Base-by-base conservation (phyloP, 164 flowering plant genomes). In the Amborella trichopoda region DNA sequence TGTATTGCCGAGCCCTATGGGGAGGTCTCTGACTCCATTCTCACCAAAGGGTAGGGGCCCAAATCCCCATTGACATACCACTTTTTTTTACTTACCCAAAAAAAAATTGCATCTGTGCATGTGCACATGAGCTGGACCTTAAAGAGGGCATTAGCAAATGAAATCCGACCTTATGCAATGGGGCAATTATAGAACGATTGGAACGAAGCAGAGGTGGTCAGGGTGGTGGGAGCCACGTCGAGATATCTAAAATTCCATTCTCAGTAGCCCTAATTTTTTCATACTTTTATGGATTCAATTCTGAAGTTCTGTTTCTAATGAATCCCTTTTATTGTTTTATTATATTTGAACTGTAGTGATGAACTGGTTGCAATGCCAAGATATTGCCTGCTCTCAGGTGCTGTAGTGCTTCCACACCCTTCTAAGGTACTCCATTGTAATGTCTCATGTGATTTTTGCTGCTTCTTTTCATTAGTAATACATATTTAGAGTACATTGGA, bases 381-480 rank as follows among this genome's bases (percentile, higher is more conserved):
- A 23, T 40, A 65, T 49, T 37, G 46, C 58, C 66, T 81, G 11
- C 59, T 59, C 44, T 78, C 80, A 39, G 76, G 73, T 44, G 69
- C 76, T 59, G 70, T 75, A 39, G 51, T 50, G 46, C 55, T 75
- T 50, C 70, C 76, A 34, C 78, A 81, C 65, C 79, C 76, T 30
- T 65, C 67, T 22, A 76, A 77, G 89, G 89, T 81, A 71, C 33
- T 26, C 21, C 18, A 39, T 1, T 13, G 34, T 13, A 6, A 6
- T 30, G 34, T 30, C 9, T 13, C 34, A 13, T 6, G 34, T 13
- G 13, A 30, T 30, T 30, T 6, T 13, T 13, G 6, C 34, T 30
- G 6, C 13, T 13, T 6, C 13, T 30, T 30, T 30, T 30, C n/a
- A n/a, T n/a, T n/a, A n/a, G 2, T 17, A 39, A 6, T 39, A 10